These are phyloP conservation scores for Salvia sclarea DNA, from an alignment of 305 asterid genomes.

Conservation along the genomic window DNA sequence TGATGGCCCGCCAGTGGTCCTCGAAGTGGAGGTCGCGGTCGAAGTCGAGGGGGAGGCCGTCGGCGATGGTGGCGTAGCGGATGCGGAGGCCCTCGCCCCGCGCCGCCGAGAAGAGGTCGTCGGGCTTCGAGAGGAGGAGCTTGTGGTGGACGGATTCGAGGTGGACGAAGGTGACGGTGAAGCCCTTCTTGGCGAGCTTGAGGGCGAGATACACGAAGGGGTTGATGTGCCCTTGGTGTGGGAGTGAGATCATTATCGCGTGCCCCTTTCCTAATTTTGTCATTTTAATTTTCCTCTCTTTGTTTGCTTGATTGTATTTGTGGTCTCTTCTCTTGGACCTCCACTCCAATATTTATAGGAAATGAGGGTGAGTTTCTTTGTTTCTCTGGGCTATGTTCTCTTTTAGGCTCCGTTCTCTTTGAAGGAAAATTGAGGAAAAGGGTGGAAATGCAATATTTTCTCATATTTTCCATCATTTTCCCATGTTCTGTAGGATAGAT, in stretches of 20 bases:
- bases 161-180: constrained; percentile 45
- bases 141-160: constrained; percentile 51
- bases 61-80: constrained; percentile 44
- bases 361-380: no score
- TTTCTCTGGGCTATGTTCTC: no score
- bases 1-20: constrained; percentile 38
- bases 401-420: no score
- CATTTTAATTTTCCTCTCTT: no score
- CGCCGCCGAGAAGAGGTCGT: constrained; percentile 40
- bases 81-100: constrained; percentile 48
- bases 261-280: constrained; percentile 10
- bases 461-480: no score
- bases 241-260: constrained; percentile 36
- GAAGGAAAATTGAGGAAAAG: no score
- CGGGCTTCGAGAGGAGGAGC: constrained; percentile 33
- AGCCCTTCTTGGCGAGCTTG: constrained; percentile 46
- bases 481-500: no score
- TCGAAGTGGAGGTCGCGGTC: constrained; percentile 42
- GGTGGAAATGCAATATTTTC: no score
- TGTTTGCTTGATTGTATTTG: no score
- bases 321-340: no score
- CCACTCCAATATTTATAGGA: no score
- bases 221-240: constrained; percentile 42
- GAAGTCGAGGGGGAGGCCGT: constrained; percentile 47
- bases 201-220: constrained; percentile 40